Conservation (phyloP, 192 early-diverging fungal genomes). For the Spizellomyces sp. region DNA sequence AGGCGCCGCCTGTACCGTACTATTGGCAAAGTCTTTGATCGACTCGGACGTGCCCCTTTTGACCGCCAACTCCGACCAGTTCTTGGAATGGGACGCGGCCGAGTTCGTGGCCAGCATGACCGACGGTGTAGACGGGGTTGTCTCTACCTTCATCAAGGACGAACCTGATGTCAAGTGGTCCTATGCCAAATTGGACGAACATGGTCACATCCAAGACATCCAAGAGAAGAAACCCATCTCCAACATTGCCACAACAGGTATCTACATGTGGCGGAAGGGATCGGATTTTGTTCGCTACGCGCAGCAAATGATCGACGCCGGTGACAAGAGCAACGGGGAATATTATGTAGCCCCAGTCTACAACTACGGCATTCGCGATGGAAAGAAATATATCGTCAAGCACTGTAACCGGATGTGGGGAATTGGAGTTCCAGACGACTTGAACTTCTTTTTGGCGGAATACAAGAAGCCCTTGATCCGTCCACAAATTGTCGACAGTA, state of each 20-base stretch:
- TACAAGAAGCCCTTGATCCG: neutral
- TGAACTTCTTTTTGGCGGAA: neutral
- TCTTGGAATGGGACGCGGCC: conserved; percentile 18
- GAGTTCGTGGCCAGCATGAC: neutral
- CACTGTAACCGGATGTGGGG: conserved; percentile 19
- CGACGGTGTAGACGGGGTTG: neutral
- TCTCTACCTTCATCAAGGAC: conserved; percentile 19
- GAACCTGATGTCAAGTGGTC: conserved; percentile 20
- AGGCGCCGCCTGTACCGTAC: conserved; percentile 15
- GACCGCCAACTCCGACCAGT: conserved; percentile 26
- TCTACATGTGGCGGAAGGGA: conserved; percentile 20
- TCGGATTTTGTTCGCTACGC: conserved; percentile 11
- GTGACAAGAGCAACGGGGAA: conserved; percentile 10
- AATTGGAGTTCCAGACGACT: conserved; percentile 22
- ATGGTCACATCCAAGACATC: conserved; percentile 10
- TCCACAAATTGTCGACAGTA: too few relatives aligned
- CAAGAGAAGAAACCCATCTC: conserved; percentile 18
- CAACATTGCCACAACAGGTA: conserved; percentile 22
- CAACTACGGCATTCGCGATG: conserved; percentile 12
- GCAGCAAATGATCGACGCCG: conserved; percentile 12
- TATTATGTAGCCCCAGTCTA: conserved; percentile 19
- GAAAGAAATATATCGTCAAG: conserved; percentile 1
- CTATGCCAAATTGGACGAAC: conserved; percentile 12
- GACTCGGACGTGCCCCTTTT: conserved; percentile 14
- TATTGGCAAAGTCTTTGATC: conserved; percentile 5